A percentile compares a stretch with the other conserved stretches of the same genome.
phyloP scores from a whole-genome alignment of 176 grass and related monocot genomes.

The Bolboschoenus planiculmis region DNA sequence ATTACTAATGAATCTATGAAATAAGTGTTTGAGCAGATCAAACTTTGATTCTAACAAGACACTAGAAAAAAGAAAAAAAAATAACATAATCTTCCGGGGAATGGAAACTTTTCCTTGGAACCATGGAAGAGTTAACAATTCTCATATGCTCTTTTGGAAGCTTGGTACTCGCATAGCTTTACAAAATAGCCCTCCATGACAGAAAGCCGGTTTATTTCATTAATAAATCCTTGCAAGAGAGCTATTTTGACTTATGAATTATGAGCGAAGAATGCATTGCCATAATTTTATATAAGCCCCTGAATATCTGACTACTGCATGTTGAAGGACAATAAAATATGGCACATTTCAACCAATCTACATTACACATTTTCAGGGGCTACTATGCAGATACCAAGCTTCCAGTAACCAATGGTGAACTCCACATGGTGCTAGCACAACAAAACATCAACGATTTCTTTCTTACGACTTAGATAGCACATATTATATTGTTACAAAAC shows the following conservation, averaged over 20 bases:
- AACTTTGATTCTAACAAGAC: neutral
- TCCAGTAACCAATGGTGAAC: slow-evolving; percentile 6
- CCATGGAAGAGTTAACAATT: slow-evolving; percentile 4
- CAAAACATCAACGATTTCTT: neutral
- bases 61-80: neutral
- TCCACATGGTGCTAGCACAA: slow-evolving; percentile 19
- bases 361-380: slow-evolving; percentile 15
- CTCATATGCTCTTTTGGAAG: neutral
- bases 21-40: neutral
- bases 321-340: neutral
- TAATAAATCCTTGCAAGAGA: neutral
- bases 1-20: slow-evolving; percentile 3
- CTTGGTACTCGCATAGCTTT: slow-evolving; percentile 15
- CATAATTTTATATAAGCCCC: slow-evolving; percentile 4
- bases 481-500: slow-evolving; percentile 18
- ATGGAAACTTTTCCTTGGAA: neutral
- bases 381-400: slow-evolving; percentile 20
- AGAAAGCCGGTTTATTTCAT: neutral
- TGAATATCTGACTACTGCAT: neutral
- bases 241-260: slow-evolving; percentile 11
- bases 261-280: slow-evolving; percentile 10
- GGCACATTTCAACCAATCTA: slow-evolving; percentile 10
- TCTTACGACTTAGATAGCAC: slow-evolving; percentile 2
- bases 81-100: neutral
- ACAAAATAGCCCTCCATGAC: neutral